Conservation (phyloP, 2,329 filamentous ascomycete genomes). For the Dissoconium aciculare region DNA sequence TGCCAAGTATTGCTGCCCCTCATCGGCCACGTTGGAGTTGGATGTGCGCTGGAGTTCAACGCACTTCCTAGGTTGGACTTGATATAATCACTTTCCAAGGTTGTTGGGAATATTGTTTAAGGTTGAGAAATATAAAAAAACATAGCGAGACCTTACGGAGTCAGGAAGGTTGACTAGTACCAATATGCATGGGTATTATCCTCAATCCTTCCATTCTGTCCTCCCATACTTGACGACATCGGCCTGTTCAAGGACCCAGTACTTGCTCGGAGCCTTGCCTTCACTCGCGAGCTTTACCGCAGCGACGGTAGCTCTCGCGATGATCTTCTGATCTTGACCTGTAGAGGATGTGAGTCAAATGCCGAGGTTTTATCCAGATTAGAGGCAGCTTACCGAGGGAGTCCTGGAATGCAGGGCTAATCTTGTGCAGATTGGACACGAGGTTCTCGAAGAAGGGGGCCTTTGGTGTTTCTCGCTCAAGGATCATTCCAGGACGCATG, state of each 20-base stretch:
- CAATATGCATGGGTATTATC: too few species aligned
- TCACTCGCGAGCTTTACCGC: constrained; percentile 8
- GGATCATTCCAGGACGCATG: constrained; percentile 25
- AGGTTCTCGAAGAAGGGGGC: constrained; percentile 12
- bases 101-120: too few species aligned
- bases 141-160: too few species aligned
- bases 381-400: constrained; percentile 7
- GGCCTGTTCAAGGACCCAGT: constrained; percentile 11
- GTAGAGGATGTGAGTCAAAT: not conserved
- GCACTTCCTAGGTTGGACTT: too few species aligned
- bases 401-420: constrained; percentile 9
- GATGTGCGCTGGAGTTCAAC: too few species aligned
- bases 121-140: too few species aligned
- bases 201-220: constrained; percentile 10
- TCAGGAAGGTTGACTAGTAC: too few species aligned
- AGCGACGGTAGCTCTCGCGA: constrained; percentile 10
- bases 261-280: constrained; percentile 10
- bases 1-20: too few species aligned
- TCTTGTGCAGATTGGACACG: constrained; percentile 8
- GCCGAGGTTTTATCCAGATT: not conserved
- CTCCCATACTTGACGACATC: constrained; percentile 9
- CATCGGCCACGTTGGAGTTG: too few species aligned
- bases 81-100: too few species aligned
- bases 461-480: constrained; percentile 13
- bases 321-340: constrained; percentile 11